Conservation (phyloP, 768 basidiomycete species). For the Boletellus ananas region DNA sequence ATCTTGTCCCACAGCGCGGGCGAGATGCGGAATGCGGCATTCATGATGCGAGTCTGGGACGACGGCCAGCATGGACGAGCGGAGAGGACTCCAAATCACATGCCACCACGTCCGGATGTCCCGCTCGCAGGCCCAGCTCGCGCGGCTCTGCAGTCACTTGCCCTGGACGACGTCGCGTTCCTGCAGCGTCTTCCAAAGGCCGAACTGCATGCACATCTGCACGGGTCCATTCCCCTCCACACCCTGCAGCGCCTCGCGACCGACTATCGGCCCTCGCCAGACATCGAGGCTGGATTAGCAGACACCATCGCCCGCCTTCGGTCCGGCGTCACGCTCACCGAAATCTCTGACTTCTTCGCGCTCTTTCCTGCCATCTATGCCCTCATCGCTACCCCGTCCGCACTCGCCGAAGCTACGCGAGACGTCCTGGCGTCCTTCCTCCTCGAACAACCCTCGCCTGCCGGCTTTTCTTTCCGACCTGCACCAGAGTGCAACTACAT, state of each 20-base stretch:
- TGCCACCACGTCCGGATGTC: conserved; percentile 1
- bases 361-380: conserved; percentile 80
- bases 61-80: background rate
- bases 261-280: conserved; percentile 30
- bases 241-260: conserved; percentile 60
- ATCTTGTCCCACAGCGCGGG: conserved; percentile 84
- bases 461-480: conserved; percentile 28
- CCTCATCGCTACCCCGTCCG: conserved; percentile 57
- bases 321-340: conserved; percentile 41
- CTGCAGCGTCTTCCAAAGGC: conserved; percentile 69
- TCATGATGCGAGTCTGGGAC: conserved; percentile 27
- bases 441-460: conserved; percentile 15
- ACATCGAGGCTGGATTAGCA: conserved; percentile 36
- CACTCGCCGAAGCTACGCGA: conserved; percentile 52
- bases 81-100: conserved; percentile 9
- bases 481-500: conserved; percentile 64
- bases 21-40: conserved; percentile 62
- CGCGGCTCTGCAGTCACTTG: conserved; percentile 52
- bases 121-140: conserved; percentile 34
- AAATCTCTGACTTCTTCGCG: conserved; percentile 67
- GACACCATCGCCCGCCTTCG: conserved; percentile 41
- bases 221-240: conserved; percentile 73
- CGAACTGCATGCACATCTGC: conserved; percentile 83
- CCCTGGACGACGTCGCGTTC: conserved; percentile 50
- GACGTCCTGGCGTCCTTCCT: conserved; percentile 70